Percentiles rank a stretch among this genome's conserved stretches.
phyloP scores from a whole-genome alignment of 192 early-diverging fungal species.

The Powellomyces hirtus region DNA sequence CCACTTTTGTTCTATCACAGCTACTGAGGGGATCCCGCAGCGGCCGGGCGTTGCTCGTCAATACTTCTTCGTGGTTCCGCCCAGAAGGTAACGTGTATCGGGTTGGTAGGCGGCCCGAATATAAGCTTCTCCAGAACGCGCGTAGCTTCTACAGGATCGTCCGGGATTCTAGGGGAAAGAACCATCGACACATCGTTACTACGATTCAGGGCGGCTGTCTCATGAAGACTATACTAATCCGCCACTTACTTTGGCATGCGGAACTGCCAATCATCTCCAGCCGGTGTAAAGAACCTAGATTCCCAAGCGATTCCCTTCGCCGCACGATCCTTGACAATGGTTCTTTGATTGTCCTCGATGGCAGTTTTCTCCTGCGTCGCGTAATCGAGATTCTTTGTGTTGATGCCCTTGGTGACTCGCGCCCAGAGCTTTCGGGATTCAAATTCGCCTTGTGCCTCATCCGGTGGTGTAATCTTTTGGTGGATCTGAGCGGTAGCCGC shows the following conservation, averaged over 20 bases:
- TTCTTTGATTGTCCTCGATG: constrained; percentile 71
- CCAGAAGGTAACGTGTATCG: constrained; percentile 21
- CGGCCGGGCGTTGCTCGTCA: too few species aligned
- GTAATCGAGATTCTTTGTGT: constrained; percentile 47
- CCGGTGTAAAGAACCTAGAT: constrained; percentile 54
- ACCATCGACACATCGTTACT: neutral
- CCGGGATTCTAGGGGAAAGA: neutral
- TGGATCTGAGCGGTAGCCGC: constrained; percentile 60
- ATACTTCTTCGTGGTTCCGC: neutral
- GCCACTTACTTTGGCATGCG: constrained; percentile 8
- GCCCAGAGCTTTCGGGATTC: constrained; percentile 78
- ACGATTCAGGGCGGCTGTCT: too few species aligned
- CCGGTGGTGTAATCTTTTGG: constrained; percentile 68
- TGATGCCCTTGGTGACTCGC: constrained; percentile 55
- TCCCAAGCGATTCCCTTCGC: constrained; percentile 48
- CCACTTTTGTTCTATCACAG: too few species aligned
- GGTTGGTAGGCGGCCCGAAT: constrained; percentile 6
- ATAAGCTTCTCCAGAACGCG: constrained; percentile 5
- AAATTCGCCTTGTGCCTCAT: constrained; percentile 70
- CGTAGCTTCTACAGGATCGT: constrained; percentile 6
- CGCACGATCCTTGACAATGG: constrained; percentile 52
- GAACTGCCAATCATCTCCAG: constrained; percentile 31
- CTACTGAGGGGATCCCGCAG: too few species aligned
- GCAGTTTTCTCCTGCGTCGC: constrained; percentile 67
- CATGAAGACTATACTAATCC: neutral